A percentile compares a stretch with the other conserved stretches of the same genome.
These are phyloP conservation scores for Leptographium lundbergii DNA, from an alignment of 2,329 filamentous ascomycete species.

Conservation along the genomic window DNA sequence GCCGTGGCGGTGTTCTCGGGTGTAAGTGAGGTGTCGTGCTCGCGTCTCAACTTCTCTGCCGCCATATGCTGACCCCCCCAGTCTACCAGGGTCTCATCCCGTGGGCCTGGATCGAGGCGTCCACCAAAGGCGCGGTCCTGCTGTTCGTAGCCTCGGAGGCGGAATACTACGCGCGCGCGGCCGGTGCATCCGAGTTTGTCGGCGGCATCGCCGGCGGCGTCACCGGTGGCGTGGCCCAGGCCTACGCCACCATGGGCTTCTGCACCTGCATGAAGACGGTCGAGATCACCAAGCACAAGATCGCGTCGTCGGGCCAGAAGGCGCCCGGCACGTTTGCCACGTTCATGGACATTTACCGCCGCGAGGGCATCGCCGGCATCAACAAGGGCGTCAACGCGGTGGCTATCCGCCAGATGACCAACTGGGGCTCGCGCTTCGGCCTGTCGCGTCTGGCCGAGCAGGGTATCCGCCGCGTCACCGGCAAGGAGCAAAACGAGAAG, in stretches of 20 bases:
- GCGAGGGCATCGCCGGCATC: constrained; percentile 88
- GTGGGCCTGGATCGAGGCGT: constrained; percentile 99
- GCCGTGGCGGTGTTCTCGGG: constrained; percentile 81
- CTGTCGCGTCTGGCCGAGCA: constrained; percentile 83
- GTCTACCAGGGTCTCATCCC: constrained; percentile 99
- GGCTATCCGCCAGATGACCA: constrained; percentile 97
- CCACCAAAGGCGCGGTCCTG: constrained; percentile 96
- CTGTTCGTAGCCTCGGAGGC: constrained; percentile 98
- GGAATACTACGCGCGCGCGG: constrained; percentile 80
- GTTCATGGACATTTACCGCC: constrained; percentile 93
- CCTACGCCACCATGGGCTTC: constrained; percentile 99
- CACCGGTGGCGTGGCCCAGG: constrained; percentile 88
- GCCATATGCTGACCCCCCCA: constrained; percentile 24
- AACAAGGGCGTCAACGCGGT: constrained; percentile 99
- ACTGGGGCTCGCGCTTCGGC: constrained; percentile 96
- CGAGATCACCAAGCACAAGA: constrained; percentile 97
- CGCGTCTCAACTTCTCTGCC: too few species aligned
- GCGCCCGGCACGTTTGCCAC: constrained; percentile 85
- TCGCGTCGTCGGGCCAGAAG: constrained; percentile 69
- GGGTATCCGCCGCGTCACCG: constrained; percentile 65
- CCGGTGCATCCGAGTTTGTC: constrained; percentile 76
- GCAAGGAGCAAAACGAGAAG: constrained; percentile 71
- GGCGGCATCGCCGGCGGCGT: constrained; percentile 86
- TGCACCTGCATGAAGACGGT: constrained; percentile 99
- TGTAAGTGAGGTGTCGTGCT: constrained; percentile 46